Evolutionary conservation across 371 early-diverging fungal species (phyloP).

Genomic region (Lichtheimia ornata): DNA sequence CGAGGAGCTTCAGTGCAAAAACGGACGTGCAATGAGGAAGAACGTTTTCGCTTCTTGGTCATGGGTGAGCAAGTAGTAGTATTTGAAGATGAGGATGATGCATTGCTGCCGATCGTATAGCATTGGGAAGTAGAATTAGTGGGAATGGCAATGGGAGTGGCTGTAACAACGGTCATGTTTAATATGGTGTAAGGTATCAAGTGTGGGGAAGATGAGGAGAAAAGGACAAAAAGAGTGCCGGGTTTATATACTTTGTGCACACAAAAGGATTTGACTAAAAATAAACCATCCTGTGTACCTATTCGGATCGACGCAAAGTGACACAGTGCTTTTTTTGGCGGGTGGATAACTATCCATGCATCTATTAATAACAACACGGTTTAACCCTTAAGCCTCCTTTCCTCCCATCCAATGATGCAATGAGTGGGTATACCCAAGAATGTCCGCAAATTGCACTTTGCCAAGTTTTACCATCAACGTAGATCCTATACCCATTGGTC

Average conservation of each 20-base stretch:
- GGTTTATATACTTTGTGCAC: not conserved
- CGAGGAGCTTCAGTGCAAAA: constrained; percentile 35
- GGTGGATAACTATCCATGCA: not conserved
- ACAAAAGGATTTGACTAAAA: constrained; percentile 4
- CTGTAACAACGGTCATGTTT: not conserved
- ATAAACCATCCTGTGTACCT: constrained; percentile 2
- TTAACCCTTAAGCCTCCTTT: no score
- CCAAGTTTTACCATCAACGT: no score
- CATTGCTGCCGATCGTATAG: not conserved
- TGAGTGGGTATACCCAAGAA: no score
- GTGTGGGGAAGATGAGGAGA: constrained; percentile 4
- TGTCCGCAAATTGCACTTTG: no score
- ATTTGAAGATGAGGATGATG: not conserved
- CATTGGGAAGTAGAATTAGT: constrained; percentile 1
- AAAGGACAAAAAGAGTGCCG: not conserved
- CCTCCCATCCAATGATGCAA: no score
- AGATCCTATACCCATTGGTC: no score
- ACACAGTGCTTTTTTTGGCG: not conserved
- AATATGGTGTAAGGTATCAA: not conserved
- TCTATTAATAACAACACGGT: no score
- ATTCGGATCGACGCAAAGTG: not conserved
- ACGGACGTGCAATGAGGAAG: constrained; percentile 29
- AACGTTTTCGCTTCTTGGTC: constrained; percentile 17
- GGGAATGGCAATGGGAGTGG: not conserved
- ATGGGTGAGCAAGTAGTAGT: not conserved